Base-by-base conservation (phyloP, 495 filamentous ascomycete species). In the Penicillium flavigenum region DNA sequence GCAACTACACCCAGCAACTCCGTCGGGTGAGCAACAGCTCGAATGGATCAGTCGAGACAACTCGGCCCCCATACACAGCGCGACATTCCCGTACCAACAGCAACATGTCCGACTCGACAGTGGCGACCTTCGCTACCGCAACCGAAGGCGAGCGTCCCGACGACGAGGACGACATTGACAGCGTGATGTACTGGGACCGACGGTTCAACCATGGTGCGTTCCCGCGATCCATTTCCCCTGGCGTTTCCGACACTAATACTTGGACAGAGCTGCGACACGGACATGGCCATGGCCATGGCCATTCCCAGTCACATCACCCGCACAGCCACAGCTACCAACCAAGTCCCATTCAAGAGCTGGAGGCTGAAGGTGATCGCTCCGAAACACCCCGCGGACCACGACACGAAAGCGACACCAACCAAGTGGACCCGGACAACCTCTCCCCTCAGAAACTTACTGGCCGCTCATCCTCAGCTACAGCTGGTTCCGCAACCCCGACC, bases 61-160 rank as follows among this genome's bases (percentile, higher is more conserved):
- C 91, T 9, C 63, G 74, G 20, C 73, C 77, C 2, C 32, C 56
- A n/a, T 63, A 67, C 10, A 56, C 62, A 8, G 59, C 56, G 7
- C 62, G 66, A 41, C 76, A 74, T 49, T 69, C 72, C 1, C 72
- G 77, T 41, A 68, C 83, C 42, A 76, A 81, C 51, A 95, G 90
- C 65, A 72, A 67, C 26, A 83, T 82, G 31, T 92, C 91, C 0
- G 72, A 86, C 3, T 92, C 89, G 6, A 93, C 90, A 0, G 73
- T 88, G 17, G 89, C 87, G 5, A 89, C 89, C 0, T 96, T 94
- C 73, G 88, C 87, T 14, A 96, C 92, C 0, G 92, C 92, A 31
- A 84, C 78, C 0, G 92, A 96, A 72, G 87, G 83, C 1, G 65
- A 71, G 22, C 63, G 41, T 6, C 63, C 61, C 11, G 80, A 79